Evolutionary conservation across 1,284 basidiomycete genomes (phyloP).

Genomic region (Pisolithus thermaeus): DNA sequence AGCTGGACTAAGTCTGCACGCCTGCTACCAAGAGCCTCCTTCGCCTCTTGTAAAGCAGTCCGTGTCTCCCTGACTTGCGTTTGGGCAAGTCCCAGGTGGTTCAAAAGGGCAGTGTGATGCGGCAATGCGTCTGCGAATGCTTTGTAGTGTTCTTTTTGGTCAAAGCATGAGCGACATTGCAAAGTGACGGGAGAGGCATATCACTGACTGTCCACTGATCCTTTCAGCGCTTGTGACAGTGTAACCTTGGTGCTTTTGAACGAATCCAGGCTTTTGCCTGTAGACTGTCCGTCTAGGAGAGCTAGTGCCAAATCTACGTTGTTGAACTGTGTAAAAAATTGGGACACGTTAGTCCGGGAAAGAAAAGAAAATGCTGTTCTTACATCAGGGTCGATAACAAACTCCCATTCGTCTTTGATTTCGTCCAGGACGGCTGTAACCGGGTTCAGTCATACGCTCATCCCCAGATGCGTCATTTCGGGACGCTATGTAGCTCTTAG

Average conservation of each 20-base stretch:
- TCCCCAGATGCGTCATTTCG: not conserved
- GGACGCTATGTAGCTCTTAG: not conserved
- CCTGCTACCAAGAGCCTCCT: conserved; percentile 72
- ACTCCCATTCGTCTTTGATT: conserved; percentile 87
- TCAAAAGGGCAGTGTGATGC: conserved; percentile 75
- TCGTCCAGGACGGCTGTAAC: conserved; percentile 71
- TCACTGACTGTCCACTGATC: conserved; percentile 76
- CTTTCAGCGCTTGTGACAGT: conserved; percentile 73
- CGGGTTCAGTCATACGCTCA: conserved; percentile 3
- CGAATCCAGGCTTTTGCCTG: conserved; percentile 66
- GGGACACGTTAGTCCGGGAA: not conserved
- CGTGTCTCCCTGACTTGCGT: conserved; percentile 70
- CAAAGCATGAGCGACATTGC: conserved; percentile 2
- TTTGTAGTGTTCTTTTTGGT: conserved; percentile 71
- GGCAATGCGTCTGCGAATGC: conserved; percentile 88
- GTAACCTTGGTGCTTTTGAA: conserved; percentile 71
- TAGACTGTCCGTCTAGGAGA: conserved; percentile 69
- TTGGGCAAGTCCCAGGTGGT: conserved; percentile 67
- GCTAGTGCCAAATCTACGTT: conserved; percentile 86
- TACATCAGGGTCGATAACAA: conserved; percentile 81
- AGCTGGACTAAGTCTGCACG: conserved; percentile 83
- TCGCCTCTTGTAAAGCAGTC: conserved; percentile 68
- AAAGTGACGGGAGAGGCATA: conserved; percentile 8
- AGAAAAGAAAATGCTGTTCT: conserved; percentile 21
- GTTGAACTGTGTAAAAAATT: conserved; percentile 62